Evolutionary conservation across 768 basidiomycete genomes (phyloP).

Genomic region (Russula sp.): DNA sequence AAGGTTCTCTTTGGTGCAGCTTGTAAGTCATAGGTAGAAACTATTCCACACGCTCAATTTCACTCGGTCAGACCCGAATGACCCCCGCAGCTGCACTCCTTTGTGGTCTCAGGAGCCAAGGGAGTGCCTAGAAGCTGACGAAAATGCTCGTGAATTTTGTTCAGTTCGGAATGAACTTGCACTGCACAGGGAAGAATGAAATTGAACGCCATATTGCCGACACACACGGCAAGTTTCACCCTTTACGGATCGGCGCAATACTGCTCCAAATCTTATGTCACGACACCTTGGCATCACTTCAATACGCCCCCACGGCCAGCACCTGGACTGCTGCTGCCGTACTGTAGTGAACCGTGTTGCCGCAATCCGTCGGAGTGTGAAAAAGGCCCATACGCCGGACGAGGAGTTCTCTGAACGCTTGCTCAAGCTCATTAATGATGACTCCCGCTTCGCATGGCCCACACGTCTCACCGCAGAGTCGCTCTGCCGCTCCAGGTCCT

Average conservation of each 20-base stretch:
- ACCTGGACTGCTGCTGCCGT: constrained; percentile 54
- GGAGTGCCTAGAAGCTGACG: no score
- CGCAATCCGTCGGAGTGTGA: constrained; percentile 64
- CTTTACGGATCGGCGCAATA: constrained; percentile 13
- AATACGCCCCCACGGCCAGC: constrained; percentile 54
- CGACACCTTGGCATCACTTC: constrained; percentile 33
- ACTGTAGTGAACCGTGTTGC: constrained; percentile 62
- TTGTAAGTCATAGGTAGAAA: no score
- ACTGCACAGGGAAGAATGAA: no score
- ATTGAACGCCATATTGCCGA: constrained; percentile 12
- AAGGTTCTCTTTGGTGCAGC: no score
- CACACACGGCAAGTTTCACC: constrained; percentile 17
- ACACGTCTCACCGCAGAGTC: constrained; percentile 51
- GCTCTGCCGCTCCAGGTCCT: background rate
- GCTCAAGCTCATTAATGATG: constrained; percentile 68
- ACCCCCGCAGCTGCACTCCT: no score
- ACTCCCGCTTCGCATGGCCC: constrained; percentile 71
- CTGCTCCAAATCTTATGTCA: constrained; percentile 14
- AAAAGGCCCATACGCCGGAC: constrained; percentile 49
- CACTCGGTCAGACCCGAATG: no score
- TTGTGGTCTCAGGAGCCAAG: no score
- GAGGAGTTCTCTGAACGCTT: constrained; percentile 63
- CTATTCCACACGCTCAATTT: no score
- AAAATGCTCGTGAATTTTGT: no score
- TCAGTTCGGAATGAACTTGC: no score